Base-by-base conservation (phyloP, 2,329 filamentous ascomycete species). In the Fonsecaea monophora region DNA sequence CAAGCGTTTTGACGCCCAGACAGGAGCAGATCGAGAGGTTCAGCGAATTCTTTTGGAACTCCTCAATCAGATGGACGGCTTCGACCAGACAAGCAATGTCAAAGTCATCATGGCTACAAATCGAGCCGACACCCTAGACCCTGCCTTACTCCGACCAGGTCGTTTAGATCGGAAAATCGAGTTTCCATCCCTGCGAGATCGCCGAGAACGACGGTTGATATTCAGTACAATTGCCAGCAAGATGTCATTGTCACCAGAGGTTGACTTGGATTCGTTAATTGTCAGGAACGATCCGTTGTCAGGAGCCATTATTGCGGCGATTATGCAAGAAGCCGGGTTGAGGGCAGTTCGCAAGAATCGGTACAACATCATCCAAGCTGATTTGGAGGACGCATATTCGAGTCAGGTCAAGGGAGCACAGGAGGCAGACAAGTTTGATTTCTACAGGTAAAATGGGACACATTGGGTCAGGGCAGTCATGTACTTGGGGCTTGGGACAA, bases 91-190 rank as follows among this genome's bases (percentile, higher is more conserved):
- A 0, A 92, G 92, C 78, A 99, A 99, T 80, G 95, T 99, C 81
- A 99, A 99, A 84, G 95, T 99, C 78, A 99, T 99, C 83, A 99
- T 99, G 95, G 95, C 95, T 73, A 99, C 95, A 73, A 99, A 99
- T 84, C 91, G 95, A 78, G 94, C 95, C 72, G 95, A 98, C 80
- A 99, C 95, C 6, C 86, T 99, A 71, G 95, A 99, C 78, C 95
- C 95, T 15, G 95, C 95, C 50, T 86, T 99, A 69, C 87, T 99
- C 68, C 92, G 95, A 75, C 95, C 95, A 37, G 95, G 95, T 73
- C 93, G 95, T 83, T 86, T 99, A 66, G 95, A 99, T 81, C 87
- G 95, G 77, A 99, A 99, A 86, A 99, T 99, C 72, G 95, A 99
- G 81, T 99, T 99, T 81, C 95, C 95, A n/a, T 93, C 88, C 68